Evolutionary conservation across 139 green algal species (phyloP).

Genomic region (Haematococcus sp.): DNA sequence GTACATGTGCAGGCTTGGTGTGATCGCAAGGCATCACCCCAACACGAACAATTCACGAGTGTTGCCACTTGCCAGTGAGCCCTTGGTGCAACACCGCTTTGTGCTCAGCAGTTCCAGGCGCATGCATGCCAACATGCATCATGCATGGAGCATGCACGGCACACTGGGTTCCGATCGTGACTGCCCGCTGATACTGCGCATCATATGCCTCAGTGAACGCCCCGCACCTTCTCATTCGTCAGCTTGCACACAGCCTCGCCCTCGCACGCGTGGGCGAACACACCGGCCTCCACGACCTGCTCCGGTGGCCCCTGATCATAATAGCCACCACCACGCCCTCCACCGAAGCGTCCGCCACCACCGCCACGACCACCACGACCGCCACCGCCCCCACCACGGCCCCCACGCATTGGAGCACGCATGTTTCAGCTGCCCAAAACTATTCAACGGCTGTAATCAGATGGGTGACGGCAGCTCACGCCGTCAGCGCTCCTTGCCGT

Average conservation of each 20-base stretch:
- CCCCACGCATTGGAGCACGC: slow-evolving; percentile 33
- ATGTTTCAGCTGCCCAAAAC: neutral
- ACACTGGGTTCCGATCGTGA: too few species aligned
- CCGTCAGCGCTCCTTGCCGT: too few species aligned
- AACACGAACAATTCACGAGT: too few species aligned
- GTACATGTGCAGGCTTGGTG: neutral
- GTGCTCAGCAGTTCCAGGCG: too few species aligned
- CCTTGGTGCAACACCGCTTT: too few species aligned
- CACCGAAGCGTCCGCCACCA: slow-evolving; percentile 18
- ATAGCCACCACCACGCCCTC: slow-evolving; percentile 15
- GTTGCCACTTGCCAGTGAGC: too few species aligned
- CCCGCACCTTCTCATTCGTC: slow-evolving; percentile 88
- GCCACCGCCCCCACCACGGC: slow-evolving; percentile 25
- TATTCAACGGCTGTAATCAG: too few species aligned
- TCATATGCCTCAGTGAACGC: neutral
- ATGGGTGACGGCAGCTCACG: too few species aligned
- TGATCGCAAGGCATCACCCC: neutral
- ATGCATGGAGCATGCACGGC: too few species aligned
- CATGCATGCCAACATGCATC: neutral
- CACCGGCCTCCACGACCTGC: slow-evolving; percentile 82
- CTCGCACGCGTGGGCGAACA: slow-evolving; percentile 94
- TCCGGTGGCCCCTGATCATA: slow-evolving; percentile 52
- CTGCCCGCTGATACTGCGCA: too few species aligned
- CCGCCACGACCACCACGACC: slow-evolving; percentile 20
- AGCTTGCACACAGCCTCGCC: slow-evolving; percentile 96